These are phyloP conservation scores for Phialemoniopsis sp. DNA, from an alignment of 2,329 filamentous ascomycete genomes.

Conservation along the genomic window DNA sequence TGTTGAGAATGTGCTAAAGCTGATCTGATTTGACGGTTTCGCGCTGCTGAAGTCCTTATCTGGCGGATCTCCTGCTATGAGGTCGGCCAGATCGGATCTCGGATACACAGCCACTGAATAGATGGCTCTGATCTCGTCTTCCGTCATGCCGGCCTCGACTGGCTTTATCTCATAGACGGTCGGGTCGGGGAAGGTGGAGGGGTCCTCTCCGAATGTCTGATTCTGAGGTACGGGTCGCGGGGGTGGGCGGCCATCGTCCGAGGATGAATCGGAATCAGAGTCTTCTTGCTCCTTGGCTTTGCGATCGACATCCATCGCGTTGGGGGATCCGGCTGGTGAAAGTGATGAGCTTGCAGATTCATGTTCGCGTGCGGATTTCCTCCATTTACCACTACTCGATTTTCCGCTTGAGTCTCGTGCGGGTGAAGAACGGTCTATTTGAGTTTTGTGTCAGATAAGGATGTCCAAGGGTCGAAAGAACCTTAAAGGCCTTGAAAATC, in stretches of 20 bases:
- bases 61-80: slow-evolving; percentile 84
- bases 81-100: slow-evolving; percentile 70
- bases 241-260: slow-evolving; percentile 58
- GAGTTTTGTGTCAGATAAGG: slow-evolving; percentile 10
- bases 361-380: slow-evolving; percentile 46
- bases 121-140: slow-evolving; percentile 83
- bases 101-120: slow-evolving; percentile 86
- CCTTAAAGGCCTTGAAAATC: no score
- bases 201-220: slow-evolving; percentile 89
- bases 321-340: slow-evolving; percentile 45
- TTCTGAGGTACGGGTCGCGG: slow-evolving; percentile 66
- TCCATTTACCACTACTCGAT: slow-evolving; percentile 35
- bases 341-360: slow-evolving; percentile 57
- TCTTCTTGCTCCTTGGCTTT: slow-evolving; percentile 40
- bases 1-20: slow-evolving; percentile 86
- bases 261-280: slow-evolving; percentile 44
- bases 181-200: slow-evolving; percentile 84
- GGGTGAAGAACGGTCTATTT: slow-evolving; percentile 49
- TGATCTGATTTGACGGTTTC: slow-evolving; percentile 92
- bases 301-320: slow-evolving; percentile 56
- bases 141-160: slow-evolving; percentile 68
- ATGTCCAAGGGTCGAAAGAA: not conserved
- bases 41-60: slow-evolving; percentile 94
- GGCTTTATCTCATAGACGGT: slow-evolving; percentile 90
- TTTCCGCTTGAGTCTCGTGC: slow-evolving; percentile 42